Conservation (phyloP, 768 basidiomycete genomes). For the Mycena sanguinolenta region DNA sequence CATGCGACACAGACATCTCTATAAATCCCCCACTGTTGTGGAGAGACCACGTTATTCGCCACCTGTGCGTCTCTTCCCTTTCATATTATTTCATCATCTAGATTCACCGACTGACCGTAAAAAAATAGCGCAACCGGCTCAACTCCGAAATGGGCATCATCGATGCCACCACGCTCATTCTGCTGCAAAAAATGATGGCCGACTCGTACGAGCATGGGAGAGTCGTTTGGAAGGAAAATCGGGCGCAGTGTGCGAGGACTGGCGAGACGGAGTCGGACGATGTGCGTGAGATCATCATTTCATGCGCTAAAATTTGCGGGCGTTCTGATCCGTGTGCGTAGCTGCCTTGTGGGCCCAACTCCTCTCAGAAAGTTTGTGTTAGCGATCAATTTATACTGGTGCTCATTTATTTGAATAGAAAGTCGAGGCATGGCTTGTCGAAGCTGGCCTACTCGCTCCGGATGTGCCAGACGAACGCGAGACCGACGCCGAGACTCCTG, state of each 20-base stretch:
- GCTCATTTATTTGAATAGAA: neutral
- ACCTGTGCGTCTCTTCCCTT: constrained; percentile 12
- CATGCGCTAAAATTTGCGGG: neutral
- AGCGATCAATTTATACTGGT: neutral
- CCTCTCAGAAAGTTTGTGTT: constrained; percentile 24
- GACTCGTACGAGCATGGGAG: constrained; percentile 30
- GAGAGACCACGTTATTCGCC: constrained; percentile 13
- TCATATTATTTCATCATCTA: neutral
- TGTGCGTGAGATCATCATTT: neutral
- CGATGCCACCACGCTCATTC: constrained; percentile 29
- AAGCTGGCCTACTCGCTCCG: constrained; percentile 12
- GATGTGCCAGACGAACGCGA: constrained; percentile 14
- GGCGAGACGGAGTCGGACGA: constrained; percentile 21
- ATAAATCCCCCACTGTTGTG: neutral
- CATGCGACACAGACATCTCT: neutral
- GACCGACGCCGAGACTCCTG: neutral
- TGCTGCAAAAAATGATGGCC: constrained; percentile 35
- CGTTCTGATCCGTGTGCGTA: neutral
- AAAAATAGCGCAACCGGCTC: constrained; percentile 11
- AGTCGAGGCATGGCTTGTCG: constrained; percentile 24
- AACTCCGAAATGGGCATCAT: constrained; percentile 25
- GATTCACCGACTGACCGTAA: neutral
- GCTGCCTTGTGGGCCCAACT: constrained; percentile 27
- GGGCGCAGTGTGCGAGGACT: constrained; percentile 11
- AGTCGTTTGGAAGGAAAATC: constrained; percentile 30